phyloP scores from a whole-genome alignment of 140 eudicot species.

The Erigeron philadelphicus region DNA sequence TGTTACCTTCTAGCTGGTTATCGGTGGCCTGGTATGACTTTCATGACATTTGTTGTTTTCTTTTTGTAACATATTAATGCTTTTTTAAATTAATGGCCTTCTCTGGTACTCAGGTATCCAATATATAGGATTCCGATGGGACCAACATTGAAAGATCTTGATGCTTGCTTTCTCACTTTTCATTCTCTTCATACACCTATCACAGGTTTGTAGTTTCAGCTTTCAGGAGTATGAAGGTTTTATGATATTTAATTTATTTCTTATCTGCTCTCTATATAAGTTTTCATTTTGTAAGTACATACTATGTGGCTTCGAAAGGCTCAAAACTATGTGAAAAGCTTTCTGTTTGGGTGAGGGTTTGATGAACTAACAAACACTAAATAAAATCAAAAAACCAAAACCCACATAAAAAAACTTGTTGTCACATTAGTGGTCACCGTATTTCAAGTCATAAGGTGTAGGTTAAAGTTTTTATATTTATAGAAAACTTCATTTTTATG shows the following conservation, averaged over 20 bases:
- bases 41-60: background rate
- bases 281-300: no score
- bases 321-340: no score
- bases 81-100: background rate
- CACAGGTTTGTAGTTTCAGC: conserved; percentile 38
- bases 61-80: background rate
- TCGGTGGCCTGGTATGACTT: conserved; percentile 82
- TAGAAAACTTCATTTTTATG: no score
- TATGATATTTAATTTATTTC: background rate
- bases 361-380: no score
- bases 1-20: conserved; percentile 64
- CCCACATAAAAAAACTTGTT: no score
- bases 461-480: no score
- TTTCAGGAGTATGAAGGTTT: background rate
- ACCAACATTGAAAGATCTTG: conserved; percentile 77
- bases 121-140: conserved; percentile 91
- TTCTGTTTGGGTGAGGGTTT: no score
- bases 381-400: no score
- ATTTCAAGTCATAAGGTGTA: no score
- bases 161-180: conserved; percentile 90
- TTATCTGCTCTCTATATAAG: background rate
- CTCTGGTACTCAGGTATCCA: conserved; percentile 58
- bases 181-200: conserved; percentile 72
- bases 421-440: no score
- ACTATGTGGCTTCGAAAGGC: no score